A percentile compares a stretch with the other conserved stretches of the same genome.
Evolutionary conservation across 441 rosid species (phyloP).

Genomic region (Theobroma grandiflorum): DNA sequence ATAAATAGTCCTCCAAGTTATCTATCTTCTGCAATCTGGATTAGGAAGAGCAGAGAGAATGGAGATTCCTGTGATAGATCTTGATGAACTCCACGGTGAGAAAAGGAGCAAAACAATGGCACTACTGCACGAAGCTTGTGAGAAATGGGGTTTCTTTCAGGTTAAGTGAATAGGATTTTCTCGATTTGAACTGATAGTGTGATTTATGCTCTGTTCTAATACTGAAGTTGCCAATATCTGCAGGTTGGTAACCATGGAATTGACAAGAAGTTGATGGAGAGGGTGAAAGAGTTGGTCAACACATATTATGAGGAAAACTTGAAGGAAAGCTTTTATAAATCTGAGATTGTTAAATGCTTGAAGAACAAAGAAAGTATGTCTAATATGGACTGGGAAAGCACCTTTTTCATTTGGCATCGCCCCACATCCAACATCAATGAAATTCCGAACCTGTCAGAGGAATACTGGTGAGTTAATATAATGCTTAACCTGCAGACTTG

Average conservation of each 20-base stretch:
- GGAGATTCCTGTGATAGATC: slow-evolving; percentile 77
- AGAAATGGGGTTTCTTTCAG: slow-evolving; percentile 94
- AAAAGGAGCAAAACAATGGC: slow-evolving; percentile 71
- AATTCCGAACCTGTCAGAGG: slow-evolving; percentile 63
- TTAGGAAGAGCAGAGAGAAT: slow-evolving; percentile 37
- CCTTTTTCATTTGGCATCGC: slow-evolving; percentile 75
- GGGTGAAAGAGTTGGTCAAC: slow-evolving; percentile 70
- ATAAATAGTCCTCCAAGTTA: slow-evolving; percentile 46
- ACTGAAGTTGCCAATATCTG: slow-evolving; percentile 17
- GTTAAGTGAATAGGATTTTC: slow-evolving; percentile 31
- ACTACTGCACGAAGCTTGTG: slow-evolving; percentile 78
- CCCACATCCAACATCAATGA: slow-evolving; percentile 69
- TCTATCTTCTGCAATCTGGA: slow-evolving; percentile 26
- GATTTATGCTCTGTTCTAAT: slow-evolving; percentile 11
- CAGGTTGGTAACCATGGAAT: slow-evolving; percentile 90
- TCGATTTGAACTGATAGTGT: not conserved
- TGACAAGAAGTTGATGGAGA: slow-evolving; percentile 70
- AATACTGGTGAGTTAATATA: slow-evolving; percentile 55
- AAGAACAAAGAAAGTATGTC: slow-evolving; percentile 41
- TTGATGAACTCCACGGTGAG: slow-evolving; percentile 67
- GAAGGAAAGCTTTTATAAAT: slow-evolving; percentile 66
- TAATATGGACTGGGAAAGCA: slow-evolving; percentile 85
- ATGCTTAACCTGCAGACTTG: not conserved
- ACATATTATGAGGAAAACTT: slow-evolving; percentile 70
- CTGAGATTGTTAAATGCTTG: slow-evolving; percentile 62